Percentiles rank a stretch among this genome's conserved stretches.
phyloP scores from a whole-genome alignment of 2,329 filamentous ascomycete species.

The Fusarium sublunatum region DNA sequence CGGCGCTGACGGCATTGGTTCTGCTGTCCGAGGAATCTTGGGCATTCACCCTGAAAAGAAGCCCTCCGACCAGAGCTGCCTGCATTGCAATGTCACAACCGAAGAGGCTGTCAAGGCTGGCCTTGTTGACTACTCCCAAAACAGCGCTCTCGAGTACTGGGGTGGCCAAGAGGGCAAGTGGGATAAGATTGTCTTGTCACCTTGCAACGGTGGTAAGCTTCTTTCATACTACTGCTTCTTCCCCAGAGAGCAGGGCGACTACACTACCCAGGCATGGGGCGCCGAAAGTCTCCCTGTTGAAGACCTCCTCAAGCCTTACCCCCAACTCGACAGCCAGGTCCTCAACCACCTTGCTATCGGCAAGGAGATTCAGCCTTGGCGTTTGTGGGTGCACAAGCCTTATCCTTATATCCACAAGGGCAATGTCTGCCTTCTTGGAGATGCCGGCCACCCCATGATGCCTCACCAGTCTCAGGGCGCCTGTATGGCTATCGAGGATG shows the following conservation, averaged over 20 bases:
- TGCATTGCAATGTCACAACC: conserved; percentile 73
- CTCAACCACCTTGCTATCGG: conserved; percentile 68
- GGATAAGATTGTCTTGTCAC: conserved; percentile 78
- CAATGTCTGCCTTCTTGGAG: conserved; percentile 69
- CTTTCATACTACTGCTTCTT: conserved; percentile 79
- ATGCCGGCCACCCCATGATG: conserved; percentile 77
- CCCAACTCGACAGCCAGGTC: conserved; percentile 68
- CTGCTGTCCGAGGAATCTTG: conserved; percentile 69
- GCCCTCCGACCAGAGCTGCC: conserved; percentile 69
- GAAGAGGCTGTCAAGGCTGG: conserved; percentile 69
- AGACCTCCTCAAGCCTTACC: conserved; percentile 70
- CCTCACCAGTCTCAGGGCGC: conserved; percentile 76
- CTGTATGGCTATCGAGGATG: conserved; percentile 76
- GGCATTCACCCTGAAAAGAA: conserved; percentile 70
- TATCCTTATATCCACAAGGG: conserved; percentile 67
- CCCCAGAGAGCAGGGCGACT: conserved; percentile 61
- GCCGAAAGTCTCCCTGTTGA: conserved; percentile 63
- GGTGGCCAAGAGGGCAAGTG: conserved; percentile 71
- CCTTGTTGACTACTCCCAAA: conserved; percentile 69
- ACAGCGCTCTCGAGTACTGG: conserved; percentile 76
- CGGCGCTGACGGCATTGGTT: conserved; percentile 76
- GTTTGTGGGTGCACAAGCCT: conserved; percentile 70
- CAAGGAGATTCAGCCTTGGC: conserved; percentile 72
- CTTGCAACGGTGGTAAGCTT: conserved; percentile 73
- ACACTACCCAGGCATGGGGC: conserved; percentile 70